Conservation (phyloP, 2,329 filamentous ascomycete species). For the Pestalotiopsis fici region DNA sequence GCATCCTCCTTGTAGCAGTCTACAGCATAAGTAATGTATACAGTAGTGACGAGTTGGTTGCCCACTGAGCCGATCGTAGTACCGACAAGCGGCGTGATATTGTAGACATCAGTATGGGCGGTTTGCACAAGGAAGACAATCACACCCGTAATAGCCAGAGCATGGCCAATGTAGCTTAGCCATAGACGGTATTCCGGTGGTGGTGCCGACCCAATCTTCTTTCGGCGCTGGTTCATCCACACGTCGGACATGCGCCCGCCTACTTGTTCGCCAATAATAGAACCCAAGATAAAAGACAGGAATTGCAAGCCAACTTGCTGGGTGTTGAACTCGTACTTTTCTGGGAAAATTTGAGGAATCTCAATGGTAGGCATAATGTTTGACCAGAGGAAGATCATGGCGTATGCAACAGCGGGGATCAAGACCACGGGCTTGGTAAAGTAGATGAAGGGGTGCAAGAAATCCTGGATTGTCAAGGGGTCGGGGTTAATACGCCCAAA, state of each 20-base stretch:
- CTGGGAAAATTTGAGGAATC: constrained; percentile 58
- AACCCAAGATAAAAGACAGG: constrained; percentile 56
- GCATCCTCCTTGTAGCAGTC: constrained; percentile 56
- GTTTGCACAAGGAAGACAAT: constrained; percentile 56
- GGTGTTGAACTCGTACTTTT: constrained; percentile 57
- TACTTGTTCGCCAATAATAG: constrained; percentile 58
- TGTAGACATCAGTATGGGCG: constrained; percentile 46
- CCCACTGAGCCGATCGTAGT: constrained; percentile 52
- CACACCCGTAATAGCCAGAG: constrained; percentile 50
- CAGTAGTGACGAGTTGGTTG: constrained; percentile 62
- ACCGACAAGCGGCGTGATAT: constrained; percentile 58
- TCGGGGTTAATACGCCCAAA: constrained; percentile 52
- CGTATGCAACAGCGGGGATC: constrained; percentile 52
- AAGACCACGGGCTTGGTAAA: constrained; percentile 46
- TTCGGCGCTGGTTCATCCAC: constrained; percentile 46
- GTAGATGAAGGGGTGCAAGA: constrained; percentile 48
- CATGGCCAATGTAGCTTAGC: constrained; percentile 55
- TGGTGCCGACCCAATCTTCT: constrained; percentile 30
- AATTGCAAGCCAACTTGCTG: constrained; percentile 62
- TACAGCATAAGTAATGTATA: constrained; percentile 60
- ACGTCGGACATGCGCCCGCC: constrained; percentile 54
- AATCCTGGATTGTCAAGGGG: constrained; percentile 48
- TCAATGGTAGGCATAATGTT: constrained; percentile 57
- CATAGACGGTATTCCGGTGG: constrained; percentile 57
- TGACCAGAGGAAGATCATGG: constrained; percentile 58